Percentiles rank a stretch among this genome's conserved stretches.
Evolutionary conservation across 1,284 basidiomycete species (phyloP).

Genomic region (Trametes polyzona): DNA sequence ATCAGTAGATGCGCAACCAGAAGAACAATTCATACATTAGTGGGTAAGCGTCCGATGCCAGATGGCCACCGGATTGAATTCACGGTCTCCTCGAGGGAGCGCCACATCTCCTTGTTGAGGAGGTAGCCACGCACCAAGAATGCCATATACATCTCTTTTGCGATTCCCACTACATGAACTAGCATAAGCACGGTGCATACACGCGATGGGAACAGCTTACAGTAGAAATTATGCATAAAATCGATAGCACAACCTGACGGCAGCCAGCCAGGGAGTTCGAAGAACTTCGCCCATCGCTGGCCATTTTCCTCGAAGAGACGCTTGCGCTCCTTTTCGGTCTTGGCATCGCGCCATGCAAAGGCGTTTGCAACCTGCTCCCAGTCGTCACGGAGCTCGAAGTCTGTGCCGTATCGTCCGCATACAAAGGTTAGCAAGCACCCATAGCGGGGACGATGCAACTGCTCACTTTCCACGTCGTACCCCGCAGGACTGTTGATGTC

Average conservation of each 20-base stretch:
- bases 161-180: neutral
- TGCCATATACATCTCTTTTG: neutral
- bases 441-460: neutral
- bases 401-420: neutral
- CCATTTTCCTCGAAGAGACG: constrained; percentile 19
- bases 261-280: constrained; percentile 17
- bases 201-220: constrained; percentile 11
- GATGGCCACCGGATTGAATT: constrained; percentile 37
- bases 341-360: neutral
- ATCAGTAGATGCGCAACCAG: neutral
- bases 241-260: constrained; percentile 13
- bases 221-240: constrained; percentile 17
- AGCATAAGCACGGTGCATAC: neutral
- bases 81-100: constrained; percentile 24
- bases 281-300: constrained; percentile 14
- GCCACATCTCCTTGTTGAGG: constrained; percentile 2
- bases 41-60: constrained; percentile 29
- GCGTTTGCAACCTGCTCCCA: neutral
- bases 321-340: neutral
- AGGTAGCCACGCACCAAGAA: neutral
- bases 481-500: constrained; percentile 4
- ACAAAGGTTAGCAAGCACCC: neutral
- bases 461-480: constrained; percentile 4
- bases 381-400: constrained; percentile 3
- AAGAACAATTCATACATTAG: neutral